A percentile compares a stretch with the other conserved stretches of the same genome.
Conservation (phyloP, 2,329 filamentous ascomycete species). For the Alternaria triticimaculans region DNA sequence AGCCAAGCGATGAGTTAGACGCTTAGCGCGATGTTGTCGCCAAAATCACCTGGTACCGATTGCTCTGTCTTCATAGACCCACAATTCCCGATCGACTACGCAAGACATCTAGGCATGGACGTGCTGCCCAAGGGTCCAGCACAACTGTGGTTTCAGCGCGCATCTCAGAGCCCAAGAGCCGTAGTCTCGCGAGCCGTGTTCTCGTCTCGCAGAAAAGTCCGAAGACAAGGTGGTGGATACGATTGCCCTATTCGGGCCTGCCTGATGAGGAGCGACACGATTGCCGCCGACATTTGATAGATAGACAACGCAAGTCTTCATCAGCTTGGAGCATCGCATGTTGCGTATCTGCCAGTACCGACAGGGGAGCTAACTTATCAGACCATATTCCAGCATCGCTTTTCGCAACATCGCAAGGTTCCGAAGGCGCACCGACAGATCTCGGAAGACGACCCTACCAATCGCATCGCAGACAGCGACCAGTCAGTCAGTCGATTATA, state of each 20-base stretch:
- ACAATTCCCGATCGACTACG: neutral
- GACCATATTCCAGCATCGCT: neutral
- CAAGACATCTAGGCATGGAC: constrained; percentile 3
- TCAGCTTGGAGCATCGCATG: neutral
- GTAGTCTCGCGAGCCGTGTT: constrained; percentile 6
- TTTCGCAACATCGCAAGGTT: neutral
- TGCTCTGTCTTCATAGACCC: constrained; percentile 1
- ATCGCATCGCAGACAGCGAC: neutral
- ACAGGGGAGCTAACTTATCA: neutral
- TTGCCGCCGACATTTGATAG: neutral
- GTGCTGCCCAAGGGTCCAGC: neutral
- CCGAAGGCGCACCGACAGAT: neutral
- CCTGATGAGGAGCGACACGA: neutral
- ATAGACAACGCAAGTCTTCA: neutral
- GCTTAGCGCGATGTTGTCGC: neutral
- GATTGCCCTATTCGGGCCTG: neutral
- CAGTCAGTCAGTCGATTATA: neutral
- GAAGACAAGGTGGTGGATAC: neutral
- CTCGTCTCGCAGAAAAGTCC: neutral
- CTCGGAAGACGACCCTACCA: neutral
- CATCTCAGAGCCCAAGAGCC: neutral
- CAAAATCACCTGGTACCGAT: neutral
- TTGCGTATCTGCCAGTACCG: neutral
- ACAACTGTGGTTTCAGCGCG: neutral
- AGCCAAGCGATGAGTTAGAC: neutral